Percentiles rank a stretch among this genome's conserved stretches.
Conservation (phyloP, 768 basidiomycete species). For the Vishniacozyma victoriae region DNA sequence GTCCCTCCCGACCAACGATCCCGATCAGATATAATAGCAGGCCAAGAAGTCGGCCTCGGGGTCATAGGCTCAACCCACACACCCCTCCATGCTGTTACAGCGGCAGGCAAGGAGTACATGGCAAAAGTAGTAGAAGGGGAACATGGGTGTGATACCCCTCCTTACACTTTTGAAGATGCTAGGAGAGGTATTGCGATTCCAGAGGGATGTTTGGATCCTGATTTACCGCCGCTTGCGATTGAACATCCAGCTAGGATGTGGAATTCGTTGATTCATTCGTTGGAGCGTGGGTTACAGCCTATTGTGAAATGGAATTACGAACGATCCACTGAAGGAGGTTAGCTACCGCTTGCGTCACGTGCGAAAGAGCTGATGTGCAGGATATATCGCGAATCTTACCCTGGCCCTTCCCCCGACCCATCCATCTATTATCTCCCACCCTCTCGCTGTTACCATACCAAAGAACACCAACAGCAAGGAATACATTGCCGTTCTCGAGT, state of each 20-base stretch:
- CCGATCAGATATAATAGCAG: no score
- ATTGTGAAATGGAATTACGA: slow-evolving; percentile 32
- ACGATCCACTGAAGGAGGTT: background rate
- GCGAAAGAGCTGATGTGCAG: background rate
- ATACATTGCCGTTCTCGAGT: slow-evolving; percentile 21
- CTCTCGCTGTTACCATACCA: slow-evolving; percentile 15
- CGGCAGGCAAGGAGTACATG: no score
- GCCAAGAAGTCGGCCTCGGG: no score
- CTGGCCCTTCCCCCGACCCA: slow-evolving; percentile 24
- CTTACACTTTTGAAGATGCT: no score
- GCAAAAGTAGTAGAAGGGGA: no score
- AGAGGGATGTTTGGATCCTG: slow-evolving; percentile 11
- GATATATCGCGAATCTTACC: slow-evolving; percentile 13
- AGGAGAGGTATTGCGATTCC: no score
- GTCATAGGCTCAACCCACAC: no score
- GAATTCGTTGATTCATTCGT: slow-evolving; percentile 27
- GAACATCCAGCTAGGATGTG: slow-evolving; percentile 36
- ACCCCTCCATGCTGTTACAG: no score
- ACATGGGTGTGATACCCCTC: no score
- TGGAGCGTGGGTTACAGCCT: slow-evolving; percentile 20
- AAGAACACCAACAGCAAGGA: slow-evolving; percentile 20
- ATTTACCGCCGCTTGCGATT: slow-evolving; percentile 25
- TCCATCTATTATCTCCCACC: slow-evolving; percentile 19
- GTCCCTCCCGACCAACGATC: no score
- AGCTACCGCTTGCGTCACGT: background rate